These are phyloP conservation scores for Tetrahymena thermophila DNA, from an alignment of 73 alveolate genomes.

Conservation along the genomic window DNA sequence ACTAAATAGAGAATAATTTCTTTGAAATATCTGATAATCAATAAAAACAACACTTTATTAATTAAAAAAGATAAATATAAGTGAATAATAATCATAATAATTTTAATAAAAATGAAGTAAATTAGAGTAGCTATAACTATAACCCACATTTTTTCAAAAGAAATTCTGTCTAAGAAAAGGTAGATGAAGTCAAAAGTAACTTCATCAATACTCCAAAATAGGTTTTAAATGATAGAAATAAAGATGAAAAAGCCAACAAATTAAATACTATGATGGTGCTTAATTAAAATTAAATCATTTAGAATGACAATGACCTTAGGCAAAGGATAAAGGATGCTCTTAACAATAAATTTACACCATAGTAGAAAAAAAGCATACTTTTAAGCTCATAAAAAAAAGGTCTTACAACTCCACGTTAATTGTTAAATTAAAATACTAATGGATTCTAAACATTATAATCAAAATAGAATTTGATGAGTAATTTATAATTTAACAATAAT, in stretches of 20 bases:
- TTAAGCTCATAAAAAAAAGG: background rate
- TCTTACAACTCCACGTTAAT: background rate
- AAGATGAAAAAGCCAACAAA: background rate
- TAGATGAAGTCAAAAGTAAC: background rate
- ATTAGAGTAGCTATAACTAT: too few species aligned
- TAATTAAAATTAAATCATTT: too few species aligned
- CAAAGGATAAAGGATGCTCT: background rate
- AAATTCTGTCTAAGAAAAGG: background rate
- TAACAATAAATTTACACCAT: background rate
- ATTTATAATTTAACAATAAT: too few species aligned
- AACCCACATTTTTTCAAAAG: background rate
- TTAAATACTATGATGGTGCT: background rate
- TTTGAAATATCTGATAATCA: background rate
- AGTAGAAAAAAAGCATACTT: too few species aligned
- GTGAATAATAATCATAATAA: too few species aligned
- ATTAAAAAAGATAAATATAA: too few species aligned
- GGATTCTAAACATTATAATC: background rate
- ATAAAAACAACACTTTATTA: background rate
- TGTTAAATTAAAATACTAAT: too few species aligned
- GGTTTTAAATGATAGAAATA: background rate
- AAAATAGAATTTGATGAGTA: background rate
- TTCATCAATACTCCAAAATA: background rate
- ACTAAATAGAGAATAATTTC: background rate
- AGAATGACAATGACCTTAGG: background rate
- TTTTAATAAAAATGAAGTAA: background rate